Conservation (phyloP, 345 rosid species). For the Syzygium oleosum region DNA sequence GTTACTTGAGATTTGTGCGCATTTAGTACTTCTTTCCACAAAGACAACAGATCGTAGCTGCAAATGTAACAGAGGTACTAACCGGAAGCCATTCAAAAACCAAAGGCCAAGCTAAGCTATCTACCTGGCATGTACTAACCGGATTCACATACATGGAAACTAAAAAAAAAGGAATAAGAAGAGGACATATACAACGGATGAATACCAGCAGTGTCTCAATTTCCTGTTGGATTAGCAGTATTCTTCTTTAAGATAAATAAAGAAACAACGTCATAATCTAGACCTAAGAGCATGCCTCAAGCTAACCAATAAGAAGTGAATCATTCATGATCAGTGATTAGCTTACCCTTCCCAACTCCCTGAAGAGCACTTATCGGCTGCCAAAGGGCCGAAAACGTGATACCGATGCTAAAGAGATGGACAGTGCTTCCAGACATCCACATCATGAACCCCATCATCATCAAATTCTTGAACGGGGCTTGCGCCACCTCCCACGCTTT, state of each 20-base stretch:
- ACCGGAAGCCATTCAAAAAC: neutral
- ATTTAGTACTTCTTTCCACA: neutral
- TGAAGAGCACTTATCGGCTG: slow-evolving; percentile 97
- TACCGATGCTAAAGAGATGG: slow-evolving; percentile 98
- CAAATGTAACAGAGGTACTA: neutral
- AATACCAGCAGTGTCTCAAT: neutral
- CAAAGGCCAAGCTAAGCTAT: neutral
- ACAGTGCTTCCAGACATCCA: slow-evolving; percentile 99
- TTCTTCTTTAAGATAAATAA: neutral
- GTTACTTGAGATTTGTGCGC: neutral
- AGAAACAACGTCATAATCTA: neutral
- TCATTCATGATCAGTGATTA: neutral
- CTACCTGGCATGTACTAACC: neutral
- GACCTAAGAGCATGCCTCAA: neutral
- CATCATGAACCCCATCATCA: slow-evolving; percentile 99
- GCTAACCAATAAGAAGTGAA: neutral
- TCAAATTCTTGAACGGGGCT: slow-evolving; percentile 92
- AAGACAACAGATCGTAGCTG: neutral
- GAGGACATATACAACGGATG: neutral
- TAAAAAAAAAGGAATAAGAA: neutral
- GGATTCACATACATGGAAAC: neutral
- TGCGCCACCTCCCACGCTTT: slow-evolving; percentile 99
- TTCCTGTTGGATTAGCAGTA: neutral
- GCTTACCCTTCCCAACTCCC: slow-evolving; percentile 96
- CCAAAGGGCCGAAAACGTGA: slow-evolving; percentile 98